phyloP scores from a whole-genome alignment of 352 stramenopile genomes.

The Pythium biforme region DNA sequence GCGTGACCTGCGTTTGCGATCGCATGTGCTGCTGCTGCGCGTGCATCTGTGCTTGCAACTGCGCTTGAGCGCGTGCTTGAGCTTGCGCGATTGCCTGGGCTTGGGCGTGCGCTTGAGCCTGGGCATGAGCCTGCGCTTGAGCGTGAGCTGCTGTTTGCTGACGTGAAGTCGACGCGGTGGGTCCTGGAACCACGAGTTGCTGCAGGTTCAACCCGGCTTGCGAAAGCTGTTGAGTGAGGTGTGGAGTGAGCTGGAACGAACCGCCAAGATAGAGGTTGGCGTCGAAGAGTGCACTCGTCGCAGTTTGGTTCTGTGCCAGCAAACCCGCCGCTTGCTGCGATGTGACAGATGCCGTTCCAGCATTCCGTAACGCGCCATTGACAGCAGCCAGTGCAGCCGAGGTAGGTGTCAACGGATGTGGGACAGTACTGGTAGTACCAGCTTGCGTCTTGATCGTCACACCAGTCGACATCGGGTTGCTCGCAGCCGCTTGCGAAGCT shows the following conservation, averaged over 20 bases:
- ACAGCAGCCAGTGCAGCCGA: slow-evolving; percentile 35
- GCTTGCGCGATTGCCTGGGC: slow-evolving; percentile 30
- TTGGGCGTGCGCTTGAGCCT: slow-evolving; percentile 37
- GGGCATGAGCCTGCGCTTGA: slow-evolving; percentile 33
- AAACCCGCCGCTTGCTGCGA: slow-evolving; percentile 52
- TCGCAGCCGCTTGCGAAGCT: slow-evolving; percentile 8
- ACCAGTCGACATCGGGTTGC: slow-evolving; percentile 1
- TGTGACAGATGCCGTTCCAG: slow-evolving; percentile 15
- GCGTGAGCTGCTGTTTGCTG: slow-evolving; percentile 29
- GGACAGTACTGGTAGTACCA: not conserved
- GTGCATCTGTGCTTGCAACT: slow-evolving; percentile 4
- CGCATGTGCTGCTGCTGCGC: slow-evolving; percentile 7
- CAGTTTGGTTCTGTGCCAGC: slow-evolving; percentile 51
- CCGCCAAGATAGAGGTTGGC: slow-evolving; percentile 67
- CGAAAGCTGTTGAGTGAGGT: slow-evolving; percentile 42
- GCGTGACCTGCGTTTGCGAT: slow-evolving; percentile 3
- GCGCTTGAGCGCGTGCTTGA: slow-evolving; percentile 4
- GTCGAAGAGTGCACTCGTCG: slow-evolving; percentile 55
- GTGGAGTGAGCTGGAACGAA: slow-evolving; percentile 47
- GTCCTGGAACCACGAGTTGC: slow-evolving; percentile 40
- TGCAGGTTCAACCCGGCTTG: slow-evolving; percentile 44
- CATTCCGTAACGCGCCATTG: slow-evolving; percentile 20
- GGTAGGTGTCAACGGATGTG: slow-evolving; percentile 30
- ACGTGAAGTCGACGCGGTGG: slow-evolving; percentile 13
- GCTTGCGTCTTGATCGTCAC: slow-evolving; percentile 16